A percentile compares a stretch with the other conserved stretches of the same genome.
phyloP scores from a whole-genome alignment of 73 alveolate genomes.

The Loxodes magnus region DNA sequence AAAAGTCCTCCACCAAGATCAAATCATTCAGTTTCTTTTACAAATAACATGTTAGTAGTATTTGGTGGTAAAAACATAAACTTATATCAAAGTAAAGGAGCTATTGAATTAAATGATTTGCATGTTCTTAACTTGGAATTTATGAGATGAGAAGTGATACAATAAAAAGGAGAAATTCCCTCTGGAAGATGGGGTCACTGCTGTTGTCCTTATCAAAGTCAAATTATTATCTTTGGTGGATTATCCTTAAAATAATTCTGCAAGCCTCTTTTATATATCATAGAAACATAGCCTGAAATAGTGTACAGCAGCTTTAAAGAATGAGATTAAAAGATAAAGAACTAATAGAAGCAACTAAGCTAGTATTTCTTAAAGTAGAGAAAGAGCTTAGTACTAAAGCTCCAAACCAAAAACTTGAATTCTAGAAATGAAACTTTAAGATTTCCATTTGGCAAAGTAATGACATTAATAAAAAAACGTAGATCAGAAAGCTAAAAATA shows the following conservation, averaged over 20 bases:
- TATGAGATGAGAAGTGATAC: background rate
- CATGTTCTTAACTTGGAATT: background rate
- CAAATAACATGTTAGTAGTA: slow-evolving; percentile 1
- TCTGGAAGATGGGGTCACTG: slow-evolving; percentile 17
- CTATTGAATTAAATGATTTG: slow-evolving; percentile 2
- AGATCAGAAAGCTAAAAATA: too few species aligned
- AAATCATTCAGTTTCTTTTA: slow-evolving; percentile 27
- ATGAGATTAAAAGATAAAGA: too few species aligned
- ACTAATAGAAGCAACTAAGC: too few species aligned
- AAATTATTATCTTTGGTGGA: slow-evolving; percentile 8
- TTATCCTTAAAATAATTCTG: background rate
- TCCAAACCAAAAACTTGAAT: too few species aligned
- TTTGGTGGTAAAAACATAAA: slow-evolving; percentile 19
- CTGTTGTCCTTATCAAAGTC: background rate
- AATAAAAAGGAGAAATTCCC: slow-evolving; percentile 2
- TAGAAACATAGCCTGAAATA: slow-evolving; percentile 5
- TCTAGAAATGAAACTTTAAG: too few species aligned
- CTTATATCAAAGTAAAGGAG: background rate
- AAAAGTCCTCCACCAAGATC: slow-evolving; percentile 42
- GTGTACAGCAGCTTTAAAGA: background rate
- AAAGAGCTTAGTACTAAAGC: too few species aligned
- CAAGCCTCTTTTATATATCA: background rate
- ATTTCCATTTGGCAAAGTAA: too few species aligned
- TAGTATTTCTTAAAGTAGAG: too few species aligned
- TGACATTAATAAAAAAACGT: too few species aligned